Base-by-base conservation (phyloP, 108 stramenopile species). In the Nannochloropsis granulata region DNA sequence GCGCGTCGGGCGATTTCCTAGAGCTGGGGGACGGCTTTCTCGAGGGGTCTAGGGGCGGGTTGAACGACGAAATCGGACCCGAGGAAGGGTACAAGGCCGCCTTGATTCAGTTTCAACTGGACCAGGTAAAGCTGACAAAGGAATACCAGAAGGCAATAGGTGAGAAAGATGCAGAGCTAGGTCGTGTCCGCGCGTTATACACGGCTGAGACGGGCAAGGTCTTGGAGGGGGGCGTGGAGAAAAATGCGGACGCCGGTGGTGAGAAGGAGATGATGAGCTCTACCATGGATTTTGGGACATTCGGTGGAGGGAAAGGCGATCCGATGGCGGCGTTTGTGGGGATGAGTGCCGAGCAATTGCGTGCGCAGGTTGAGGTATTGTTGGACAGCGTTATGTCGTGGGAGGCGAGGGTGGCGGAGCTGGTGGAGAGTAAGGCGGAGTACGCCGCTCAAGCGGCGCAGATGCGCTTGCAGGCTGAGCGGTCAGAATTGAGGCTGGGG, bases 91-190 rank as follows among this genome's bases (percentile, higher is more conserved):
- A 86, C 82, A 86, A 86, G 78, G 82, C 78, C n/a, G 82, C 82
- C 82, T 79, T 86, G 82, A 81, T 86, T 45, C 78, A 82, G 16
- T 86, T 86, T 79, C 86, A 86, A 78, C 78, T 86, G 78, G 86
- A 86, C 23, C 86, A 86, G 86, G 86, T 82, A 13, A 86, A 83
- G 82, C 86, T 86, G 16, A 82, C 82, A 25, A 86, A 86, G 82
- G 86, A 86, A 23, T 82, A 44, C 5, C 82, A 82, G 43, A 44
- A 44, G 13, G 44, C 10, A 71, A 71, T 71, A 16, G 56, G 56
- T 7, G 56, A 71, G n/a, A 71, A 71, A 10, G 56, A 71, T n/a
- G 56, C 56, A n/a, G 56, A 71, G n/a, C n/a, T 71, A n/a, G 21
- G 56, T n/a, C 56, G 56, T 16, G 56, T 71, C 56, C 56, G 56